phyloP scores from a whole-genome alignment of 208 protist species.

The Leptomonas seymouri region DNA sequence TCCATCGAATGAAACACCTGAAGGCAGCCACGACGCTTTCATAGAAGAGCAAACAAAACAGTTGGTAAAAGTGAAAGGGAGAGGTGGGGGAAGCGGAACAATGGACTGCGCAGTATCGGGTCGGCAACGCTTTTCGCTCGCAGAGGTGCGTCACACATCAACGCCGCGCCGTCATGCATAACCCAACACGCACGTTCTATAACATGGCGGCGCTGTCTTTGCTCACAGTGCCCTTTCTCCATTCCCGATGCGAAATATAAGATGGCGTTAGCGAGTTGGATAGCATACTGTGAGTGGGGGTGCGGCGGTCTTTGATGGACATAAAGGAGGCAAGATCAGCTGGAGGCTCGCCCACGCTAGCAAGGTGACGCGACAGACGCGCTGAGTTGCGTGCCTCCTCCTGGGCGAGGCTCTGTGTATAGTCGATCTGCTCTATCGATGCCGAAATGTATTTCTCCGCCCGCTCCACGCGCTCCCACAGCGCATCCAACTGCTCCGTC shows the following conservation, averaged over 20 bases:
- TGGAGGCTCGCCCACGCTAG: slow-evolving; percentile 5
- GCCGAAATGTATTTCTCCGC: slow-evolving; percentile 23
- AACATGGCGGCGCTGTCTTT: neutral
- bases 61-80: too few species aligned
- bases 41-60: too few species aligned
- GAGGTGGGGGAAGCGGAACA: too few species aligned
- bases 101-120: too few species aligned
- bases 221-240: neutral
- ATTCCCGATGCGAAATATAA: neutral
- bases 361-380: slow-evolving; percentile 26
- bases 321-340: slow-evolving; percentile 13
- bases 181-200: neutral
- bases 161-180: too few species aligned
- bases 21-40: too few species aligned
- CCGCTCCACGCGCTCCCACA: slow-evolving; percentile 24
- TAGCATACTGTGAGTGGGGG: too few species aligned
- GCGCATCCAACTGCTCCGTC: slow-evolving; percentile 23
- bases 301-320: slow-evolving; percentile 14
- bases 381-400: slow-evolving; percentile 22
- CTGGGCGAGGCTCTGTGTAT: slow-evolving; percentile 15
- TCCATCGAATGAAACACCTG: too few species aligned
- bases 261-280: neutral
- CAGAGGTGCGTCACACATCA: too few species aligned
- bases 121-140: too few species aligned
- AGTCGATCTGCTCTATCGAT: slow-evolving; percentile 9